Evolutionary conservation across 768 basidiomycete genomes (phyloP), one percentile per base, ranked within the genome.

Genomic region (Exidia glandulosa): DNA sequence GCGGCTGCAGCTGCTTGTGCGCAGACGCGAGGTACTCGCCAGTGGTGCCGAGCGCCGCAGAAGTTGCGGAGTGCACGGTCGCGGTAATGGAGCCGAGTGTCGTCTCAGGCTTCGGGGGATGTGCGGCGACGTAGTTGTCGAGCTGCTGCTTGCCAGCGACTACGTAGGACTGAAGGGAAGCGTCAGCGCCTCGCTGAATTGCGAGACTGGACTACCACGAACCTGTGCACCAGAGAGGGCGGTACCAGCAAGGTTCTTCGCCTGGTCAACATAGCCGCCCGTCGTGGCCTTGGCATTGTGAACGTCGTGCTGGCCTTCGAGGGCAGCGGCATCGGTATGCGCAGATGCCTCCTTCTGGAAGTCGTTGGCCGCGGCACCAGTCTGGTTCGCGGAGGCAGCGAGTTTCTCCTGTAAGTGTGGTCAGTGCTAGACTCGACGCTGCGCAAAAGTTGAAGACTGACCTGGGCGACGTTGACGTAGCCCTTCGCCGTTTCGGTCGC

Each of bases 261-360:
- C 84, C 63, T 83, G 79, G 27, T 82, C 79, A 5, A 85, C 69
- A 63, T 84, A 84, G 0, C 73, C 73, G 5, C 73, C 72, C 31
- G 78, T 77, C 1, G 75, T 66, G 3, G 74, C 75, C 65, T 79
- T 79, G 0, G 74, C 75, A 13, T 72, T 69, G 6, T 78, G 75
- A 2, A 86, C 74, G 60, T 81, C 77, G 5, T 70, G 68, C 63
- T 81, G 74, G 3, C 85, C 85, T 65, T 87, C 76, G 0, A 73
- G 73, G n/a, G 80, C 81, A 23, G 84, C 86, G 1, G 70, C 69
- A 52, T 83, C 70, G 1, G 80, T 81, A 64, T 72, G 79, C 41
- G 59, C 55, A 71, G 61, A 65, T 14, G 70, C 64, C 23, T 66
- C 64, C 27, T 65, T 62, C 59, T 70, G 65, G 27, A 74, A 68